These are phyloP conservation scores for Chaetomidium leptoderma DNA, from an alignment of 495 filamentous ascomycete genomes.

Conservation along the genomic window DNA sequence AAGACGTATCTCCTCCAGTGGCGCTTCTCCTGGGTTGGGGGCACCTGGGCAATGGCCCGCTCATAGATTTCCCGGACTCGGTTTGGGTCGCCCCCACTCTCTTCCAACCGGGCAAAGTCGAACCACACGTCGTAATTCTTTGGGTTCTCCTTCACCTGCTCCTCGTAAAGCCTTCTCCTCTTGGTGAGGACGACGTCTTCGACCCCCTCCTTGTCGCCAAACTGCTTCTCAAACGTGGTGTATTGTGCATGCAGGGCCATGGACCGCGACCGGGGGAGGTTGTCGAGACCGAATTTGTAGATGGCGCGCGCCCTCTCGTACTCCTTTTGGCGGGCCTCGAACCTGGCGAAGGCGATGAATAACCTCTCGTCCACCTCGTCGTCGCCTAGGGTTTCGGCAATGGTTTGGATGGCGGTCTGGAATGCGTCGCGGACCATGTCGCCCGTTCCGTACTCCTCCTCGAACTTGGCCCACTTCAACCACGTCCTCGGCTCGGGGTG, in stretches of 20 bases:
- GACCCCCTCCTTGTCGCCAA: constrained; percentile 86
- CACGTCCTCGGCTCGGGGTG: constrained; percentile 95
- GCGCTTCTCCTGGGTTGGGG: constrained; percentile 92
- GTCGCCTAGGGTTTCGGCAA: constrained; percentile 88
- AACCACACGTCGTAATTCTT: constrained; percentile 97
- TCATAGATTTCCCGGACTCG: constrained; percentile 90
- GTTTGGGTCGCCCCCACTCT: constrained; percentile 72
- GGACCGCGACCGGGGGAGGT: constrained; percentile 82
- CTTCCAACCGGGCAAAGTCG: constrained; percentile 88
- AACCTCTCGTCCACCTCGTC: constrained; percentile 96
- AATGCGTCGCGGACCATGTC: constrained; percentile 92
- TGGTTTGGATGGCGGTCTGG: constrained; percentile 78
- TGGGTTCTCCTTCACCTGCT: constrained; percentile 84
- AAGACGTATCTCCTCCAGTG: constrained; percentile 98
- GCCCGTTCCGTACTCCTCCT: constrained; percentile 88
- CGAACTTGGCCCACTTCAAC: constrained; percentile 98
- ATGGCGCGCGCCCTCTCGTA: constrained; percentile 93
- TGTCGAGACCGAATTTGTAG: constrained; percentile 93
- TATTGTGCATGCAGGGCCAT: constrained; percentile 83
- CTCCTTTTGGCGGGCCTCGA: constrained; percentile 90
- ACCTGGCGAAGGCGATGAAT: constrained; percentile 88
- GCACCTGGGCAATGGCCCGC: constrained; percentile 90
- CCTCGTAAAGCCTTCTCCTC: constrained; percentile 87
- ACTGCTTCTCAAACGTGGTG: constrained; percentile 97
- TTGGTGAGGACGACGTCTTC: constrained; percentile 96